Conservation (phyloP, 306 rosid species). For the Lagenaria siceraria region DNA sequence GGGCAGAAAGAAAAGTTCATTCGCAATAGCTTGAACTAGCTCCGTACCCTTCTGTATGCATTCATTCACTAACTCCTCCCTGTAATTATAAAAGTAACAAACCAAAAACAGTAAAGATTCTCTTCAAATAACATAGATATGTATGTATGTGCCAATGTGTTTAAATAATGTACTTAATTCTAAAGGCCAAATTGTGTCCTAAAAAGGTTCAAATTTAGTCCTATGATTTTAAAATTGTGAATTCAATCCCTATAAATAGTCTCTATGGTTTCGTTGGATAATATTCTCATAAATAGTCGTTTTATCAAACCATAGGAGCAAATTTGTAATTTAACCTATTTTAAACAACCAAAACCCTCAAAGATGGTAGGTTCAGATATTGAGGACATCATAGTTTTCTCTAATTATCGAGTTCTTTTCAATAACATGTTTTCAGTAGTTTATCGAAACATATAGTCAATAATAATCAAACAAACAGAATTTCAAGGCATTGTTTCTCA, state of each 20-base stretch:
- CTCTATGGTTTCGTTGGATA: too few relatives aligned
- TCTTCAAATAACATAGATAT: not conserved
- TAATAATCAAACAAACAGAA: not conserved
- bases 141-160: not conserved
- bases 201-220: too few relatives aligned
- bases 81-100: not conserved
- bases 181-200: too few relatives aligned
- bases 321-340: not conserved
- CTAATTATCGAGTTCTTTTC: not conserved
- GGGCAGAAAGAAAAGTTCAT: conserved; percentile 49
- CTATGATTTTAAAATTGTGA: too few relatives aligned
- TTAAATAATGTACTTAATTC: not conserved
- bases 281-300: too few relatives aligned
- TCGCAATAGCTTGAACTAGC: conserved; percentile 65
- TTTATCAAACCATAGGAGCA: too few relatives aligned
- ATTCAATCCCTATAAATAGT: too few relatives aligned
- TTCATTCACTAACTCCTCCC: conserved; percentile 52
- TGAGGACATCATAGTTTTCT: not conserved
- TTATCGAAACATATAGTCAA: not conserved
- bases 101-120: not conserved
- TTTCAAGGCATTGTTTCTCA: not conserved
- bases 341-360: not conserved
- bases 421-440: not conserved
- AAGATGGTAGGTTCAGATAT: not conserved
- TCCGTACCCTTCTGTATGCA: conserved; percentile 57